Evolutionary conservation across 164 flowering plant genomes (phyloP).

Genomic region (Annona squamosa): DNA sequence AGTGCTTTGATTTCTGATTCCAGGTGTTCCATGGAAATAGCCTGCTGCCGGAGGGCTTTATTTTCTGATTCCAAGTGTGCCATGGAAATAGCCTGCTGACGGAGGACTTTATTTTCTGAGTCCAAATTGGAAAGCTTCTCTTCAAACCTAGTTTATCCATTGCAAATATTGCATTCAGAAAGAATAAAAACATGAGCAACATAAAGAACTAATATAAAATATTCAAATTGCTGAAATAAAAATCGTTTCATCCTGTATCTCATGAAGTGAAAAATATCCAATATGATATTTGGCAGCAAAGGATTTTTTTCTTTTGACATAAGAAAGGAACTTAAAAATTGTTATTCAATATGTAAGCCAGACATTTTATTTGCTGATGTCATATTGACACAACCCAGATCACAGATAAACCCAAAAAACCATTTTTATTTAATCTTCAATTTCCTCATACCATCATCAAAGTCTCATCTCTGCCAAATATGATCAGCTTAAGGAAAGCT

Average conservation of each 20-base stretch:
- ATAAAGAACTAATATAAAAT: background rate
- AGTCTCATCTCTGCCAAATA: too few species aligned
- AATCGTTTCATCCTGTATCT: background rate
- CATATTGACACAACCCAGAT: too few species aligned
- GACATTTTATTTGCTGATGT: too few species aligned
- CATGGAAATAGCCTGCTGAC: conserved; percentile 94
- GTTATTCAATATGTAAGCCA: too few species aligned
- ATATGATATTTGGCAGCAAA: too few species aligned
- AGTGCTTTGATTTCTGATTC: too few species aligned
- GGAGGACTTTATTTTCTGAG: conserved; percentile 94
- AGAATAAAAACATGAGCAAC: background rate
- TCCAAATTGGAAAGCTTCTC: conserved; percentile 85
- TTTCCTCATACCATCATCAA: too few species aligned
- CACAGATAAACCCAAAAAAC: too few species aligned
- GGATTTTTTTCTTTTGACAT: too few species aligned
- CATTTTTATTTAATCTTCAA: too few species aligned
- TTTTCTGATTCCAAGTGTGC: conserved; percentile 89
- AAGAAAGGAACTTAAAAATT: too few species aligned
- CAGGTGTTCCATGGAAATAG: conserved; percentile 55
- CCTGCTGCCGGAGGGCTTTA: conserved; percentile 94
- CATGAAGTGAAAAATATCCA: background rate
- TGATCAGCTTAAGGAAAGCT: too few species aligned
- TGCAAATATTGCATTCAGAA: background rate
- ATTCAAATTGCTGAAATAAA: background rate
- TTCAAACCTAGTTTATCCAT: conserved; percentile 54